Conservation (phyloP, 768 basidiomycete species). For the Suillus decipiens region DNA sequence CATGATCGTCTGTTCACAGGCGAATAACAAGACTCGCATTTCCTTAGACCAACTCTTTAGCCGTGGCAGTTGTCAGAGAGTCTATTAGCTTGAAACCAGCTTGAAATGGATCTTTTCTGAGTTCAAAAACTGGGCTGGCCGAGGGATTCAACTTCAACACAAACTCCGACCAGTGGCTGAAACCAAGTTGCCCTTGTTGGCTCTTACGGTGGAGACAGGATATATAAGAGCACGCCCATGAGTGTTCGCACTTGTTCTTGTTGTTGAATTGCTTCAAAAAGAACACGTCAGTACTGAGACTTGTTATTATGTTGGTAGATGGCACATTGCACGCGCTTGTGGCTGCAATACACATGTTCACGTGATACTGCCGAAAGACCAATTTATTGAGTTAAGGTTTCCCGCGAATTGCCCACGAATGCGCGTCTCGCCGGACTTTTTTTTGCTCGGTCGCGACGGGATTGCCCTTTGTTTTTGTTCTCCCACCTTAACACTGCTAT, state of each 20-base stretch:
- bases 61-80: too few species aligned
- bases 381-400: constrained; percentile 21
- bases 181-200: neutral
- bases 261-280: neutral
- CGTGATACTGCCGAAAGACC: constrained; percentile 24
- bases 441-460: constrained; percentile 5
- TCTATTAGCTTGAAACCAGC: too few species aligned
- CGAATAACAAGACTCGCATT: too few species aligned
- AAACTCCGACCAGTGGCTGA: neutral
- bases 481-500: neutral
- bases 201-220: neutral
- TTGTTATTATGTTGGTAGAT: too few species aligned
- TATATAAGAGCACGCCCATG: neutral
- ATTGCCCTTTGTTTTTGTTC: constrained; percentile 18
- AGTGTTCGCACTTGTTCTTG: neutral
- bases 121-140: too few species aligned
- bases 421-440: constrained; percentile 20
- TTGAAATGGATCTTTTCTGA: too few species aligned
- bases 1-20: too few species aligned
- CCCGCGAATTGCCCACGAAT: constrained; percentile 20
- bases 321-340: constrained; percentile 25
- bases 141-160: too few species aligned
- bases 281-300: neutral
- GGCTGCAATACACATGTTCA: constrained; percentile 21
- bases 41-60: too few species aligned